These are phyloP conservation scores for barley (Hordeum vulgare) DNA, from an alignment of 176 grass and related monocot species.

Conservation along the genomic window DNA sequence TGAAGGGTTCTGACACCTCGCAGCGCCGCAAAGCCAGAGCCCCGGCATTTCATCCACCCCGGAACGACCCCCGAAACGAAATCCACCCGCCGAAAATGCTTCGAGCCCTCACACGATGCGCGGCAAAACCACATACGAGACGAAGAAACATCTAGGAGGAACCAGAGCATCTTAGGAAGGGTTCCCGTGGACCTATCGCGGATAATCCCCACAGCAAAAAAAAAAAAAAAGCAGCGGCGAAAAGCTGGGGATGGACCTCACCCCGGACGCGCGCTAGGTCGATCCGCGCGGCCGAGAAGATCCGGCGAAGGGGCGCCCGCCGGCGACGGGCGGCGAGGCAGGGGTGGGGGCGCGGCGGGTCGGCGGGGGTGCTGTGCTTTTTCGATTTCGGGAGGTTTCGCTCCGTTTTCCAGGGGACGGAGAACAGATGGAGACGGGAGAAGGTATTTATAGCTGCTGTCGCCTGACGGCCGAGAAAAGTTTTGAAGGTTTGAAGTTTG, in stretches of 20 bases:
- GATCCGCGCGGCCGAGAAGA: neutral
- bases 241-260: neutral
- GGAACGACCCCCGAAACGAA: neutral
- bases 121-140: neutral
- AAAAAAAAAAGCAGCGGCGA: no score
- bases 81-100: neutral
- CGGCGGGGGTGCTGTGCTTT: no score
- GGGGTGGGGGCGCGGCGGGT: no score
- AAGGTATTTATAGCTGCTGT: neutral
- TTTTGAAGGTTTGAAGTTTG: no score
- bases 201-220: neutral
- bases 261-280: neutral
- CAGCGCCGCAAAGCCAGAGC: neutral
- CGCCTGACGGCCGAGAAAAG: neutral
- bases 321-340: neutral
- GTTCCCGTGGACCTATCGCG: neutral
- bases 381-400: neutral
- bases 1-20: neutral
- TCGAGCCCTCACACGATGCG: neutral
- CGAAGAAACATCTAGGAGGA: neutral
- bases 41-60: neutral
- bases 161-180: neutral
- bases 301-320: neutral
- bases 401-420: neutral
- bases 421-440: neutral